Evolutionary conservation across 2,329 filamentous ascomycete species (phyloP), one percentile per base, ranked within the genome.

Genomic region (Sclerotinia borealis): DNA sequence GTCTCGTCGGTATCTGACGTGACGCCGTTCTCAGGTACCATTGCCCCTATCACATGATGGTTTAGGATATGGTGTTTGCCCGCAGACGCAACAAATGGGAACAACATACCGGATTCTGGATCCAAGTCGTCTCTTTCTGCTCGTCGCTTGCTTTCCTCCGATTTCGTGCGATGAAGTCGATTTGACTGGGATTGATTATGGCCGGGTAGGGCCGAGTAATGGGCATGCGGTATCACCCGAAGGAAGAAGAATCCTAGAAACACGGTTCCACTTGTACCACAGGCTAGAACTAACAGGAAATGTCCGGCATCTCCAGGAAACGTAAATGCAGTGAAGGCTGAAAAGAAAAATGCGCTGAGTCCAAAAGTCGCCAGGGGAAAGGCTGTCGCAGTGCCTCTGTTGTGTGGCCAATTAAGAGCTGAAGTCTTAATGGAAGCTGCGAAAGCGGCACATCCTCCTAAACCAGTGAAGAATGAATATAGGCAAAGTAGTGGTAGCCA

Each of bases 271-370:
- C 88, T 90, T 1, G 93, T 97, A 19, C 92, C 93, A 67, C 86
- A 81, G 4, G 92, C 86, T 47, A 99, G 81, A 34, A 98, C 79
- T 67, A 93, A 80, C 63, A 99, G 81, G 70, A 97, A 93, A 45
- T 85, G 84, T 62, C 89, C 88, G 0, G 92, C 95, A 71, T 96
- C 86, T 45, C 92, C 91, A 2, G 91, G 90, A 73, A 96, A 93
- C 47, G 91, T 79, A 52, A 96, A 73, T 22, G 86, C 85, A 27
- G 92, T 91, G 39, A 96, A 77, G 2, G 88, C 82, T 0, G 95
- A 93, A 78, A 97, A 99, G 79, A 98, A 96, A 77, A 99, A 95
- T 61, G 95, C 95, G 74, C 93, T 97, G 63, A 99, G 79, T 3
- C 95, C 95, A 73, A 98, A 98, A 3, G 91, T 93, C 63, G 95